Evolutionary conservation across 495 filamentous ascomycete genomes (phyloP).

Genomic region (Daldinia decipiens): DNA sequence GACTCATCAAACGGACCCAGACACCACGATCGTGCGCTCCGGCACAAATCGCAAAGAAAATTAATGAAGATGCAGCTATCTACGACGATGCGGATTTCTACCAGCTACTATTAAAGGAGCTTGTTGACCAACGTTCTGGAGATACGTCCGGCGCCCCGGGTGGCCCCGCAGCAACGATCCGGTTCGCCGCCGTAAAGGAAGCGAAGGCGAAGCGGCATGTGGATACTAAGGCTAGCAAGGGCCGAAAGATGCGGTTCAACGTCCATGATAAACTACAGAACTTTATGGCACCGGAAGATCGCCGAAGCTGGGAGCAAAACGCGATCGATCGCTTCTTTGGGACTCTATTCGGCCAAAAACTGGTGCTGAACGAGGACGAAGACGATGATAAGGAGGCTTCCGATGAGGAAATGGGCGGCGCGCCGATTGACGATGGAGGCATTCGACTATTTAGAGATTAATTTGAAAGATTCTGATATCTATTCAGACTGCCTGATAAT

Average conservation of each 20-base stretch:
- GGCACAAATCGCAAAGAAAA: conserved; percentile 64
- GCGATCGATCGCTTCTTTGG: conserved; percentile 90
- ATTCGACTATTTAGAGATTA: conserved; percentile 78
- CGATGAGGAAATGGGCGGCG: conserved; percentile 66
- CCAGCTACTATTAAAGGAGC: conserved; percentile 79
- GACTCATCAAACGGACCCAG: conserved; percentile 72
- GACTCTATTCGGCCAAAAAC: conserved; percentile 83
- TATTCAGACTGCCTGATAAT: conserved; percentile 13
- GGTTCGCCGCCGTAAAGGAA: conserved; percentile 76
- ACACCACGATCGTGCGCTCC: conserved; percentile 79
- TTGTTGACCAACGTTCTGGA: conserved; percentile 83
- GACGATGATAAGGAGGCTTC: conserved; percentile 58
- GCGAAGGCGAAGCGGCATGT: conserved; percentile 83
- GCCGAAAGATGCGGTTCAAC: conserved; percentile 88
- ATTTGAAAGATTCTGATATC: conserved; percentile 23
- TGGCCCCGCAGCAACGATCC: conserved; percentile 56
- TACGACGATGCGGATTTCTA: conserved; percentile 97
- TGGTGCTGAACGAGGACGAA: conserved; percentile 76
- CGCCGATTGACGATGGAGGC: conserved; percentile 70
- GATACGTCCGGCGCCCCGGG: conserved; percentile 61
- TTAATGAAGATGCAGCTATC: conserved; percentile 64
- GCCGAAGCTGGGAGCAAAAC: conserved; percentile 76
- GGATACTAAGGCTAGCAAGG: conserved; percentile 95
- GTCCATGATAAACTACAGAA: conserved; percentile 98
- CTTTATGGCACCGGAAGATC: conserved; percentile 94